phyloP scores from a whole-genome alignment of 306 rosid genomes.

The Acacia crassicarpa region DNA sequence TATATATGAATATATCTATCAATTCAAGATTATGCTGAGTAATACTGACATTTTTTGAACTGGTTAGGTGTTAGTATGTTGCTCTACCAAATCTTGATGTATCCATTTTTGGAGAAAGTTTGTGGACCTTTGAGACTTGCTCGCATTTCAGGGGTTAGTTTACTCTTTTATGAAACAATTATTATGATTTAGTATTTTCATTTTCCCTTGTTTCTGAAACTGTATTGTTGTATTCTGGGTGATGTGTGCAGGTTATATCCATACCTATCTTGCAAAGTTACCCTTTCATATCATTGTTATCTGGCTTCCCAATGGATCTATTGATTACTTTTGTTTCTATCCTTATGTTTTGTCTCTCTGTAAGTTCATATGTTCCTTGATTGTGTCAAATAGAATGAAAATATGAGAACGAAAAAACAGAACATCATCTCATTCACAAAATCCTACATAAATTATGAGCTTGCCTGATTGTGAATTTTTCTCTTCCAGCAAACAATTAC shows the following conservation, averaged over 20 bases:
- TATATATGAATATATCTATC: not conserved
- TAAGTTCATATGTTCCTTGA: constrained; percentile 41
- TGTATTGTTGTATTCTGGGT: not conserved
- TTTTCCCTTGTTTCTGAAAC: not conserved
- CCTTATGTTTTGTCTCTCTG: constrained; percentile 47
- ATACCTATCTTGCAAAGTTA: constrained; percentile 65
- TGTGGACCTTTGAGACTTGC: constrained; percentile 52
- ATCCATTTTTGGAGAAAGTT: constrained; percentile 50
- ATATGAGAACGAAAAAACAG: not conserved
- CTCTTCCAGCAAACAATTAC: constrained; percentile 41
- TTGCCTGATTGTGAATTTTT: not conserved
- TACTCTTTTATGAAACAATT: not conserved
- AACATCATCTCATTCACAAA: not conserved
- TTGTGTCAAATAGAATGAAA: not conserved
- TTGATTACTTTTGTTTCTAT: constrained; percentile 48
- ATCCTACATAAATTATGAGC: not conserved
- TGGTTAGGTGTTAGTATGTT: constrained; percentile 57
- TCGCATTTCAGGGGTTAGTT: constrained; percentile 56
- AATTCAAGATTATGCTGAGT: not conserved
- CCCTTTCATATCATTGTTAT: constrained; percentile 53
- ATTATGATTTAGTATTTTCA: not conserved
- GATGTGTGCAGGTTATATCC: constrained; percentile 47
- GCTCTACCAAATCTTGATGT: constrained; percentile 54
- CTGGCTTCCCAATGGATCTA: constrained; percentile 35
- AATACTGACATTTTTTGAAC: constrained; percentile 8